Base-by-base conservation (phyloP, 2,329 filamentous ascomycete genomes). In the Alternaria panax region DNA sequence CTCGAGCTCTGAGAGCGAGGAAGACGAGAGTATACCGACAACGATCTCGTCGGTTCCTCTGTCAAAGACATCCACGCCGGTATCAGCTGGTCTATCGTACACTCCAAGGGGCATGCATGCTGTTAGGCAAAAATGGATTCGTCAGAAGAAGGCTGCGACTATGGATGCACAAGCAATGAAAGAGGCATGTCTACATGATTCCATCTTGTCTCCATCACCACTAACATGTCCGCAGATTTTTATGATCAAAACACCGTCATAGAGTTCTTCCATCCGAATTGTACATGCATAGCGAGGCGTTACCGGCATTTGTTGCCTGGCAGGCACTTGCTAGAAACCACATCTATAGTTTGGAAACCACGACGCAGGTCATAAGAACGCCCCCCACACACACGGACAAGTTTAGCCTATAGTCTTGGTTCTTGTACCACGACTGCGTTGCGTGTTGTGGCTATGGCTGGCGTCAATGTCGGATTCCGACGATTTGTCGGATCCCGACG, bases 81-180 rank as follows among this genome's bases (percentile, higher is more conserved):
- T 84, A 80, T 28, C 66, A 20, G 62, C 79, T 78, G 75, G 68
- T 2, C 51, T 71, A 22, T 65, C 58, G 1, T 78, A 76, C 47
- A 67, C 62, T 12, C 80, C 84, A 62, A 82, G 85, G 25, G 87
- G 85, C 48, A 86, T 92, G 64, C 91, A 93, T 75, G 86, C 90
- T 54, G 87, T 93, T 46, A 84, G 94, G 64, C 88, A 91, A 67
- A 86, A 92, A 60, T 92, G 93, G 78, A 97, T 98, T 71, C 90
- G 90, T 57, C 92, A 95, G 70, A 98, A 98, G 83, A 89, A 88
- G 70, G 87, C 90, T 81, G 93, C 93, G 2, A 86, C 93, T 59
- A 86, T 92, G 81, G 91, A 97, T 77, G 85, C 89, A 48, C 88
- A 90, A 72, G 92, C 93, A 14, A 80, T 98, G 73, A 94, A 93